Evolutionary conservation across 768 basidiomycete species (phyloP).

Genomic region (Pleurotus citrinopileatus): DNA sequence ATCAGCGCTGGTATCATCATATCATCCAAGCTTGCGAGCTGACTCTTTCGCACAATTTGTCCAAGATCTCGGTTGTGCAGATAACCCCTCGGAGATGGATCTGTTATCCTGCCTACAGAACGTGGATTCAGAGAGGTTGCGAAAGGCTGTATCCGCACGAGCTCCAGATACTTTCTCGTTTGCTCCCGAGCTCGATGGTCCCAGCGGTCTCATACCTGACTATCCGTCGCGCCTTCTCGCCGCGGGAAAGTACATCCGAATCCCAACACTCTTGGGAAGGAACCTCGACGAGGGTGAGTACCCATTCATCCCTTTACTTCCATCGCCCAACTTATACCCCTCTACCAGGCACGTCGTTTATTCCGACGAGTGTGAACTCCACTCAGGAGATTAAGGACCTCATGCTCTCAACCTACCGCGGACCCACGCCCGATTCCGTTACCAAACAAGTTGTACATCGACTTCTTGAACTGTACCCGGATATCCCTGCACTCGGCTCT

Average conservation of each 20-base stretch:
- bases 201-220: constrained; percentile 34
- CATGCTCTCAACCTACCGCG: background rate
- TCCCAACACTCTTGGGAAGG: constrained; percentile 44
- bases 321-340: background rate
- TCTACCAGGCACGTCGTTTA: background rate
- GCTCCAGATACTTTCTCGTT: constrained; percentile 19
- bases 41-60: background rate
- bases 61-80: background rate
- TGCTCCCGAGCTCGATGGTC: constrained; percentile 37
- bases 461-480: constrained; percentile 39
- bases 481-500: constrained; percentile 37
- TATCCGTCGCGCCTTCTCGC: constrained; percentile 30
- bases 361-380: background rate
- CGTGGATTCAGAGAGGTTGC: background rate
- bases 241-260: constrained; percentile 27
- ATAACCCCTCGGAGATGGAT: no score
- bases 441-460: constrained; percentile 17
- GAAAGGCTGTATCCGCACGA: no score
- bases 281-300: constrained; percentile 41
- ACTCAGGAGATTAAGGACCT: background rate
- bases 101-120: constrained; percentile 21
- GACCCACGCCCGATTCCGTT: background rate
- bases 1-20: background rate
- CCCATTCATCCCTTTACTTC: background rate
- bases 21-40: background rate